Percentiles rank a stretch among this genome's conserved stretches.
phyloP scores from a whole-genome alignment of 2,329 filamentous ascomycete species.

The Pestalotiopsis sp. region DNA sequence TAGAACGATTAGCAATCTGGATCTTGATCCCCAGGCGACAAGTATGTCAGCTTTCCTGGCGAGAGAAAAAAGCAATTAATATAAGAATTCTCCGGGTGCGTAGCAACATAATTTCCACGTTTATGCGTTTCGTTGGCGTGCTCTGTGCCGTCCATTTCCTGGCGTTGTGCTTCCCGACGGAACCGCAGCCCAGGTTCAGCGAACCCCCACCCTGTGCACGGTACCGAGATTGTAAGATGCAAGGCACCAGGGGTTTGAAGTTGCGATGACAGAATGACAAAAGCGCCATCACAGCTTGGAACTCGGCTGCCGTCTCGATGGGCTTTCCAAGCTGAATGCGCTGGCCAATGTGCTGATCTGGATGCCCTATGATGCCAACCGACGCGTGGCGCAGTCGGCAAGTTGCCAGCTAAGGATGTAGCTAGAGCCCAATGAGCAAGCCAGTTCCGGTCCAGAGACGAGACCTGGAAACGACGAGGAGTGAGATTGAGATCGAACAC shows the following conservation, averaged over 20 bases:
- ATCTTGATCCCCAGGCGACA: neutral
- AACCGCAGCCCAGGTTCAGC: neutral
- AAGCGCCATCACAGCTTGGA: neutral
- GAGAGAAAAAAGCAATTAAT: neutral
- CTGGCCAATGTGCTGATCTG: neutral
- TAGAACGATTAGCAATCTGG: neutral
- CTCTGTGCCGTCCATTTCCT: neutral
- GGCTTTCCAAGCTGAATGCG: neutral
- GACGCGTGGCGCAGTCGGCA: neutral
- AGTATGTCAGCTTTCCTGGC: neutral
- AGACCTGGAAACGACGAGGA: neutral
- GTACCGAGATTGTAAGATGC: neutral
- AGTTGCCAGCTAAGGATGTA: neutral
- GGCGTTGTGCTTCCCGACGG: neutral
- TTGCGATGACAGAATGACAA: neutral
- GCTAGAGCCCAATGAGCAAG: neutral
- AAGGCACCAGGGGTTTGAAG: neutral
- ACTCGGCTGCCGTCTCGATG: neutral
- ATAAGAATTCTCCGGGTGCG: neutral
- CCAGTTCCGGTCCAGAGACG: neutral
- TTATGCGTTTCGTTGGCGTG: slow-evolving; percentile 5
- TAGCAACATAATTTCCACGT: slow-evolving; percentile 6
- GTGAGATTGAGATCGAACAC: neutral
- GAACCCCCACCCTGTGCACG: neutral
- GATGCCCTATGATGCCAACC: neutral